phyloP scores from a whole-genome alignment of 1,284 basidiomycete species.

The Sanghuangporus sanghuang region DNA sequence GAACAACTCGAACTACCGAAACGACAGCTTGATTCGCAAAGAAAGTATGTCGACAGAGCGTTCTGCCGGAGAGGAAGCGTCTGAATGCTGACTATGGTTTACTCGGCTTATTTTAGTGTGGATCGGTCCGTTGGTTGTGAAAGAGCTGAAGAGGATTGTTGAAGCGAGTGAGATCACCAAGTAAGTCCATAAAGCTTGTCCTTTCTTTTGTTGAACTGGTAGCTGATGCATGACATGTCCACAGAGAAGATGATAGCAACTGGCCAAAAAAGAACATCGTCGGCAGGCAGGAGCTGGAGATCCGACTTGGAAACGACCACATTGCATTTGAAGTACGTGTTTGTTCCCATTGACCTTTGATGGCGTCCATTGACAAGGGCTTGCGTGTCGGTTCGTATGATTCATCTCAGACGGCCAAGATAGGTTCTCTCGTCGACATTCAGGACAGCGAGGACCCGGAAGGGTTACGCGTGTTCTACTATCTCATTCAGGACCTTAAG shows the following conservation, averaged over 20 bases:
- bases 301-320: conserved; percentile 91
- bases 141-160: conserved; percentile 94
- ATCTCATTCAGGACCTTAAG: conserved; percentile 96
- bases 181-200: conserved; percentile 40
- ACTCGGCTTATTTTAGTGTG: conserved; percentile 62
- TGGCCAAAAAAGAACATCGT: conserved; percentile 99
- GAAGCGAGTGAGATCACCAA: conserved; percentile 93
- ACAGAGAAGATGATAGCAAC: conserved; percentile 93
- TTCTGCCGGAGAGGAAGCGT: not conserved
- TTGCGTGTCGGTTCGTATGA: not conserved
- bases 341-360: not conserved
- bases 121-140: conserved; percentile 86
- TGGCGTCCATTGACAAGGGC: not conserved
- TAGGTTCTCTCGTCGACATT: conserved; percentile 94
- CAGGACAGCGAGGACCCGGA: conserved; percentile 97
- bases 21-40: conserved; percentile 96
- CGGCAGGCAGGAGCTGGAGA: conserved; percentile 96
- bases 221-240: conserved; percentile 3
- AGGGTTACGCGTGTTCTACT: conserved; percentile 97
- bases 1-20: conserved; percentile 99
- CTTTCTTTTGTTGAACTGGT: not conserved
- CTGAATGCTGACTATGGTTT: not conserved
- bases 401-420: conserved; percentile 83
- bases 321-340: conserved; percentile 90
- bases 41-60: conserved; percentile 68